Conservation (phyloP, 495 filamentous ascomycete species). For the Trichoderma virens region DNA sequence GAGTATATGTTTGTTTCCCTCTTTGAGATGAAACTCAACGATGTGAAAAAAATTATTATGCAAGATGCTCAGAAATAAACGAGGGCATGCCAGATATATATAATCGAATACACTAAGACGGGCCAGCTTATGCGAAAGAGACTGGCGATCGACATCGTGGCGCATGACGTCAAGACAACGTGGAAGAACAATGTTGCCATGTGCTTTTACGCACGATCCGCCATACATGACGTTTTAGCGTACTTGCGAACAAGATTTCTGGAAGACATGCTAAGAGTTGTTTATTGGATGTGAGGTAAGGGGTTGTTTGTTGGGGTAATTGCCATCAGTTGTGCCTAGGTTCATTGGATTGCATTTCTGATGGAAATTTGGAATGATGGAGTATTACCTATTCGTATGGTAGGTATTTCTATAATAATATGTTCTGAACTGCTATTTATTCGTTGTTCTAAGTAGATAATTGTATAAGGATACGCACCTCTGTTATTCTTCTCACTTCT, state of each 20-base stretch:
- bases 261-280: not conserved
- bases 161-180: slow-evolving; percentile 4
- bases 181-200: not conserved
- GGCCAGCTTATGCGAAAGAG: not conserved
- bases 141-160: slow-evolving; percentile 1
- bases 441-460: no score
- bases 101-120: not conserved
- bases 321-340: not conserved
- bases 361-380: not conserved
- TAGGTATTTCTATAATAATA: no score
- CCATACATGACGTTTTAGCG: not conserved
- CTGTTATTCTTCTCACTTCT: no score
- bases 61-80: no score
- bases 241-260: not conserved
- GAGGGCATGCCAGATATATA: not conserved
- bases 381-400: no score
- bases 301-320: slow-evolving; percentile 2
- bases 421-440: no score
- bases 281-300: not conserved
- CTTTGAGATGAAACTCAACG: no score
- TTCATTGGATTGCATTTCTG: no score
- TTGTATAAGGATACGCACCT: no score
- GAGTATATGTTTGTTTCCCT: not conserved
- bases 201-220: not conserved
- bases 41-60: no score